A percentile compares a stretch with the other conserved stretches of the same genome.
Conservation (phyloP, 2,329 filamentous ascomycete species). For the Chrysosporium keratinophilum region DNA sequence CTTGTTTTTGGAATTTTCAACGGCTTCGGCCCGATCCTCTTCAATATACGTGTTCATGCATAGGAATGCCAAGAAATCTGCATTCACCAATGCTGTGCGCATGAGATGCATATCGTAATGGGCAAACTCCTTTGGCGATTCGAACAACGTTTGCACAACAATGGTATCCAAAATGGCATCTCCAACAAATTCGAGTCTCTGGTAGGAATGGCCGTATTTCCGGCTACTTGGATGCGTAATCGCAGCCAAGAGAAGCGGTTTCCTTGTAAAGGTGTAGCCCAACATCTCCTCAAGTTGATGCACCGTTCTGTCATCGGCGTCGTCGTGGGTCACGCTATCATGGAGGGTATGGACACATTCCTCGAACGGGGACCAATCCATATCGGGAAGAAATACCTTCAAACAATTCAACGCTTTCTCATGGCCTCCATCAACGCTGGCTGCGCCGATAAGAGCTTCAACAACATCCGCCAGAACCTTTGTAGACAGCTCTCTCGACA, state of each 20-base stretch:
- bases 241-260: conserved; percentile 62
- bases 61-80: conserved; percentile 66
- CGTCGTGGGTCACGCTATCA: conserved; percentile 28
- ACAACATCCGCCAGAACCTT: conserved; percentile 82
- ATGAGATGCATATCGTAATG: conserved; percentile 63
- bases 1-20: conserved; percentile 8
- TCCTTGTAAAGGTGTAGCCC: conserved; percentile 60
- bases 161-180: conserved; percentile 76
- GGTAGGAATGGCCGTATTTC: conserved; percentile 46
- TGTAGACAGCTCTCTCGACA: conserved; percentile 47
- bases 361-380: conserved; percentile 44
- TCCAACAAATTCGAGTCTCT: conserved; percentile 79
- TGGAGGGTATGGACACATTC: conserved; percentile 39
- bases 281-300: conserved; percentile 53
- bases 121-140: conserved; percentile 36
- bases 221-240: conserved; percentile 63
- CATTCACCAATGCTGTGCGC: conserved; percentile 68
- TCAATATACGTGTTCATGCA: conserved; percentile 46
- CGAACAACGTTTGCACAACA: conserved; percentile 54
- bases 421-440: conserved; percentile 59
- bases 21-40: conserved; percentile 17
- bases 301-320: conserved; percentile 35
- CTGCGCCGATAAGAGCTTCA: conserved; percentile 71
- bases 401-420: conserved; percentile 54
- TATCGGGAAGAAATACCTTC: conserved; percentile 53